Percentiles rank a stretch among this genome's conserved stretches.
Conservation (phyloP, 148 eudicot genomes). For the Silene latifolia region DNA sequence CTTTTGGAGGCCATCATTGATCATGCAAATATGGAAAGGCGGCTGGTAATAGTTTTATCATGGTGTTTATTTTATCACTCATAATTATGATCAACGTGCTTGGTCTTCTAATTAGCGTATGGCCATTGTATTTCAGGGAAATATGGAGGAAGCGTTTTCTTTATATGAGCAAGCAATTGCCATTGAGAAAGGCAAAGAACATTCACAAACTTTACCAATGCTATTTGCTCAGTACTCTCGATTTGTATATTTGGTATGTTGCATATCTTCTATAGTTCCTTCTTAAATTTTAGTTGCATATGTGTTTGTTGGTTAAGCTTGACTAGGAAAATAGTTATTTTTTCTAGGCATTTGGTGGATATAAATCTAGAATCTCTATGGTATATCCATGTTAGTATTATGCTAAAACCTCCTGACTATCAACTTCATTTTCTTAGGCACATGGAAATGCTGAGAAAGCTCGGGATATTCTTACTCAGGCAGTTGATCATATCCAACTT, state of each 20-base stretch:
- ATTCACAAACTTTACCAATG: constrained; percentile 74
- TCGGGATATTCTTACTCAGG: constrained; percentile 73
- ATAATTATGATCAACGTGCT: neutral
- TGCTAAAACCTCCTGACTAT: neutral
- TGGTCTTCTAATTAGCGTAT: constrained; percentile 13
- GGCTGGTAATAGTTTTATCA: constrained; percentile 52
- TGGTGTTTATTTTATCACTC: constrained; percentile 7
- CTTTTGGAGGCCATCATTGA: constrained; percentile 83
- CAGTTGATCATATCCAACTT: constrained; percentile 58
- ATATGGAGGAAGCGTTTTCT: constrained; percentile 74
- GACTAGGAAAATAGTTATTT: neutral
- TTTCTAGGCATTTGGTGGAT: neutral
- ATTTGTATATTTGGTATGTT: constrained; percentile 72
- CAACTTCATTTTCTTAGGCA: constrained; percentile 41
- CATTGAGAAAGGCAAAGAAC: constrained; percentile 97
- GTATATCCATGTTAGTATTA: neutral
- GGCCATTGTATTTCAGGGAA: constrained; percentile 50
- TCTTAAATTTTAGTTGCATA: neutral
- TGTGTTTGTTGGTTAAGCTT: neutral
- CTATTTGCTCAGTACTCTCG: constrained; percentile 89
- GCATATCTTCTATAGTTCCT: neutral
- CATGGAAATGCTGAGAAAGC: constrained; percentile 69
- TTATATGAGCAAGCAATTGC: constrained; percentile 93
- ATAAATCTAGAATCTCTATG: neutral
- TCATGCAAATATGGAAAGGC: constrained; percentile 96